Evolutionary conservation across 148 eudicot species (phyloP).

Genomic region (Arbutus unedo): DNA sequence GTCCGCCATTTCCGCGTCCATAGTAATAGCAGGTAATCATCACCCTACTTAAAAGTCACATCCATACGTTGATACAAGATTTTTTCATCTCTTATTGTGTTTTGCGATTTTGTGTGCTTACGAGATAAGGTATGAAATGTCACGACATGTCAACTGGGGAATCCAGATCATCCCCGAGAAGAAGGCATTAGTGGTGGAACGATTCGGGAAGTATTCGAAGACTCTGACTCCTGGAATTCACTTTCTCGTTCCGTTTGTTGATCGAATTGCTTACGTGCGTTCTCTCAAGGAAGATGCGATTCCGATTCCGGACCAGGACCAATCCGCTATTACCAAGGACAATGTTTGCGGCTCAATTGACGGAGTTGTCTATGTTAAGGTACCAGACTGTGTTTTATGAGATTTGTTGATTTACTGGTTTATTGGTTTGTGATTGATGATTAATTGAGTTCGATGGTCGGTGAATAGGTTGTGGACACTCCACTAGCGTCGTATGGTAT

Average conservation of each 20-base stretch:
- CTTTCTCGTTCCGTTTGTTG: constrained; percentile 71
- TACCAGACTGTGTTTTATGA: not conserved
- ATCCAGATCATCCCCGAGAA: constrained; percentile 79
- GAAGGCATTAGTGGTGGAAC: constrained; percentile 78
- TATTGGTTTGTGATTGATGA: not conserved
- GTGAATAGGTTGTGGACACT: constrained; percentile 73
- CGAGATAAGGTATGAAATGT: constrained; percentile 45
- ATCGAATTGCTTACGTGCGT: constrained; percentile 74
- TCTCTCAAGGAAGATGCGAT: constrained; percentile 88
- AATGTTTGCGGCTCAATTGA: constrained; percentile 81
- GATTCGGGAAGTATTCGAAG: constrained; percentile 71
- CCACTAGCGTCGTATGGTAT: constrained; percentile 82
- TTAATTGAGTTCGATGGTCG: not conserved
- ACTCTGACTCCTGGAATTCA: constrained; percentile 88
- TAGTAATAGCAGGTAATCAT: constrained; percentile 25
- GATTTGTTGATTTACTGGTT: not conserved
- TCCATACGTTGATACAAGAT: not conserved
- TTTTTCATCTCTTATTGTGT: not conserved
- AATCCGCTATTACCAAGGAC: constrained; percentile 86
- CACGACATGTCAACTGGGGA: constrained; percentile 78
- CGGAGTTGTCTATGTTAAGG: constrained; percentile 90
- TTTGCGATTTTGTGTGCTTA: not conserved
- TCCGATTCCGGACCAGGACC: constrained; percentile 78
- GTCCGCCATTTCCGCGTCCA: constrained; percentile 23
- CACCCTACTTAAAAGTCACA: not conserved